Evolutionary conservation across 805 yeast genomes (phyloP), one percentile per base, ranked within the genome.

Genomic region (Candida boleticola): DNA sequence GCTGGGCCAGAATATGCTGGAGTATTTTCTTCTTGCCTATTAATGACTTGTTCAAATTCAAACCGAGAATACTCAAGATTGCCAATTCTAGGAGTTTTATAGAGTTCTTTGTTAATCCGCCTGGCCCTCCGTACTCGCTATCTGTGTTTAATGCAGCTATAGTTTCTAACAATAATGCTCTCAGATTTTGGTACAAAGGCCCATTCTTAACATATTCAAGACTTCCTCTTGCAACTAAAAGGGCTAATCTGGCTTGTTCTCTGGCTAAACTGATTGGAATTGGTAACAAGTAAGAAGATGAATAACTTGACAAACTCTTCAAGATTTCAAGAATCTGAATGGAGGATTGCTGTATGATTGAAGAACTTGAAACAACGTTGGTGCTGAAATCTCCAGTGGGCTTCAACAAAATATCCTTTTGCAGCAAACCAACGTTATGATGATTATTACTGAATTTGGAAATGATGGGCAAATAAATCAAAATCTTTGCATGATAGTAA

Each of bases 161-260:
- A 2, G 80, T 70, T 23, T 67, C 74, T 17, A 68, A 60, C 36
- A 89, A 61, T 37, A 85, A 63, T 26, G 63, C 71, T 49, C 80
- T 83, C 55, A 83, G 79, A 39, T 82, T 89, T 54, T 80, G 85
- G 55, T 83, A 81, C 41, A 89, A 62, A 1, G 92, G 82, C 0
- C 96, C 96, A 29, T 89, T 89, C 56, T 87, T 80, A 2, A 87
- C 81, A 56, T 86, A 88, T 48, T 89, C 96, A 42, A 89, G 66
- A 0, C 89, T 79, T 13, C 95, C 89, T 39, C 79, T 79, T 0
- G 89, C 88, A 21, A 83, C 84, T 36, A 84, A 52, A 23, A 85
- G 64, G 0, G 85, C 71, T 48, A 82, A 73, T 37, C 89, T 66
- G 2, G 86, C 80, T 52, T 77, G 79, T 46, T 82, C 79, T 46